Evolutionary conservation across 768 basidiomycete species (phyloP), one percentile per base, ranked within the genome.

Genomic region (Collybiopsis confluens): DNA sequence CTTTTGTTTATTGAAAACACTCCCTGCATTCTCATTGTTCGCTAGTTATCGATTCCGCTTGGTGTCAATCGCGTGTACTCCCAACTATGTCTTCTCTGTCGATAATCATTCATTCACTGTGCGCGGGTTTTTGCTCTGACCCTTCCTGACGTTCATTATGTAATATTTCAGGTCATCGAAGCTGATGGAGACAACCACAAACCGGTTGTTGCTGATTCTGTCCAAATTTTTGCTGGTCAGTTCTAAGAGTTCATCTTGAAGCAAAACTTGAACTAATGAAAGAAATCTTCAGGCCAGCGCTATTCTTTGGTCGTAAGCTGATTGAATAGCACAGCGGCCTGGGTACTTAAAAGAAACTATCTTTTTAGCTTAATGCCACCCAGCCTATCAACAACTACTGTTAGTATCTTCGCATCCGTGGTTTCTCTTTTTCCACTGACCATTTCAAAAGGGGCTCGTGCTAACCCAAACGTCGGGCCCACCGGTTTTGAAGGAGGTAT

Each of bases 301-400:
- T 77, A 78, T 57, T 79, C 76, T 10, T 62, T 67, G 30, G 64
- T 76, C 28, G 68, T 82, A 5, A 60, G 52, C 30, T 16, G 24
- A 30, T 28, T 30, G 5, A 2, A 27, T 33, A 18, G 15, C 23
- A 13, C 16, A 9, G n/a, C n/a, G 9, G n/a, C 6, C 11, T 11
- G n/a, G 6, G 15, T 28, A 9, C 3, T 28, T n/a, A n/a, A n/a
- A n/a, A n/a, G n/a, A n/a, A n/a, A n/a, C n/a, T n/a, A n/a, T n/a
- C n/a, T n/a, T n/a, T n/a, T 3, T n/a, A 52, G 50, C 50, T 52
- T 26, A 43, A 63, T 8, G 77, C 80, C 15, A 64, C 79, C 56
- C 73, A 81, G 49, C 58, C 70, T 0, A 58, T 75, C 23, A 70
- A 64, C 3, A 85, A 81, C 59, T 85, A 84, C 62, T 85, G 50